Evolutionary conservation across 768 basidiomycete genomes (phyloP), one percentile per base, ranked within the genome.

Genomic region (Russula compacta): DNA sequence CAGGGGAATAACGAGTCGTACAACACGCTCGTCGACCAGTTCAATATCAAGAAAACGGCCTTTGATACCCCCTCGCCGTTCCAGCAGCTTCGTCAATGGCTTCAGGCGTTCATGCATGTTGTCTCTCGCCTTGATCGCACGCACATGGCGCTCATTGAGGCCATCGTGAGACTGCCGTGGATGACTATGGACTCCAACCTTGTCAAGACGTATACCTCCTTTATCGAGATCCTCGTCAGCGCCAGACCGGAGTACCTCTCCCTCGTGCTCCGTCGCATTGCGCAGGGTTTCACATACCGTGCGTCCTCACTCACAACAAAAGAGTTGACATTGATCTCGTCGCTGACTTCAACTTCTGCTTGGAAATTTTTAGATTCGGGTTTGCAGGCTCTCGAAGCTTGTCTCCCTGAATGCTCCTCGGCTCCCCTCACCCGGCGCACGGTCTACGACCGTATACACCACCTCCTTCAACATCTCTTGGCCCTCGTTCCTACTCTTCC

Each of bases 191-290:
- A 95, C 69, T 81, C 81, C 36, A 75, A 77, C 38, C 89, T 95
- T 65, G 93, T 95, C 55, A 88, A 87, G 73, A 85, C 86, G 5
- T 98, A 95, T 74, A 87, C 86, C 35, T 81, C 87, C 39, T 97
- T 97, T 71, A 82, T 93, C 51, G 90, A 92, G 32, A 91, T 95
- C 78, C 83, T 99, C 43, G 82, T 95, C 66, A 92, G 89, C 63
- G 92, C 95, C 24, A 77, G 88, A 63, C 91, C 95, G 61, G 92
- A 97, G 74, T 98, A 95, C 73, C 79, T 95, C 36, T 87, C 86
- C 24, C 79, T 89, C 55, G 85, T 98, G 6, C 82, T 98, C 6
- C 79, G 80, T 60, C 93, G 83, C 74, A 85, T 90, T 43, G 83
- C 92, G 12, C 84, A 85, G 58, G 92, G 92, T 11, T 85, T 98